Conservation (phyloP, 768 basidiomycete genomes). For the Tulasnella sp. region DNA sequence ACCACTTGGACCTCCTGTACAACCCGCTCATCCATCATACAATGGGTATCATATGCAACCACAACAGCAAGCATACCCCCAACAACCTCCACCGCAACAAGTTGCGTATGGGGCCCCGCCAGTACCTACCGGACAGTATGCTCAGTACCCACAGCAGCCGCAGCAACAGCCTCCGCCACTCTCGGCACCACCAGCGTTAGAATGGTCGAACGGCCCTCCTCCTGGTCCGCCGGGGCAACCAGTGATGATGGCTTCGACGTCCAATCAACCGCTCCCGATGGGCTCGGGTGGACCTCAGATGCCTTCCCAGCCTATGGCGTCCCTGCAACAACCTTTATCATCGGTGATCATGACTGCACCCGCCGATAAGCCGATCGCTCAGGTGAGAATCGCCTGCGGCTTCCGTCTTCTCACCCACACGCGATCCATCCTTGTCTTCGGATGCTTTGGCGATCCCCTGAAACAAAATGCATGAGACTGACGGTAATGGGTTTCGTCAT, state of each 20-base stretch:
- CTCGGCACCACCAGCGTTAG: neutral
- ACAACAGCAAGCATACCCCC: too few relatives aligned
- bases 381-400: neutral
- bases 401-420: neutral
- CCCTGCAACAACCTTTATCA: neutral
- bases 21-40: too few relatives aligned
- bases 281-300: neutral
- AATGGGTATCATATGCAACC: too few relatives aligned
- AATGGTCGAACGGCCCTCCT: neutral
- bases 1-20: too few relatives aligned
- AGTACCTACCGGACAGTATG: neutral
- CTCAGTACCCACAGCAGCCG: neutral
- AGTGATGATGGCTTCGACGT: too few relatives aligned
- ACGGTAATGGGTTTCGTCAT: too few relatives aligned
- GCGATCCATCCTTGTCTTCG: neutral
- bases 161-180: neutral
- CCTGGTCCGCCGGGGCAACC: neutral
- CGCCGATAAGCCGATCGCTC: constrained; percentile 12
- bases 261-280: neutral
- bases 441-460: neutral
- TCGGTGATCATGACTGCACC: neutral
- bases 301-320: neutral
- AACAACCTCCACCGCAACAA: neutral
- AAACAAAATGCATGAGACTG: neutral
- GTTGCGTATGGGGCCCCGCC: neutral